Evolutionary conservation across 345 rosid genomes (phyloP).

Genomic region (Eucalyptus viminalis): DNA sequence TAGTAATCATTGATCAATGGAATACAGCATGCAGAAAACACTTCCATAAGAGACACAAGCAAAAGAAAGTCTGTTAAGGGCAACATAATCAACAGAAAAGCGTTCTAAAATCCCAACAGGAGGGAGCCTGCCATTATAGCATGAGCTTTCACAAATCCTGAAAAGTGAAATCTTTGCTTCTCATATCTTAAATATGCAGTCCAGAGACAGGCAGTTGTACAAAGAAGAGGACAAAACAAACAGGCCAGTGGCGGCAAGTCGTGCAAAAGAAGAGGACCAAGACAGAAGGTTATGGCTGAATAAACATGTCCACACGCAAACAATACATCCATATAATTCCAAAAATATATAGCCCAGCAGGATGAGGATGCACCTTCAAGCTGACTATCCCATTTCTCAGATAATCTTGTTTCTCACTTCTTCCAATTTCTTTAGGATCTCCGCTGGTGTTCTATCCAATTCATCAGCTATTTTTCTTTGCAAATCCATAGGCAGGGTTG

Average conservation of each 20-base stretch:
- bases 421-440: constrained; percentile 96
- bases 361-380: neutral
- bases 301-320: neutral
- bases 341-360: neutral
- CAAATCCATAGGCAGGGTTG: constrained; percentile 71
- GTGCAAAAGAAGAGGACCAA: neutral
- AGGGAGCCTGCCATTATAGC: neutral
- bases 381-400: neutral
- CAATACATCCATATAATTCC: neutral
- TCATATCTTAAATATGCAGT: neutral
- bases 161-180: neutral
- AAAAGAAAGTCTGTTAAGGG: neutral
- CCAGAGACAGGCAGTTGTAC: neutral
- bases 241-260: neutral
- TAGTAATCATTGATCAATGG: neutral
- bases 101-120: neutral
- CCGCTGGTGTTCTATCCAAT: constrained; percentile 90
- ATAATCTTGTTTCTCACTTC: constrained; percentile 80
- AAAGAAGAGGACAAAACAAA: neutral
- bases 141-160: neutral
- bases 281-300: neutral
- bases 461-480: constrained; percentile 94
- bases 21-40: neutral
- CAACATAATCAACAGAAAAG: neutral
- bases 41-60: neutral